Evolutionary conservation across 352 stramenopile species (phyloP), one percentile per base, ranked within the genome.

Genomic region (Phytophthora colocasiae): DNA sequence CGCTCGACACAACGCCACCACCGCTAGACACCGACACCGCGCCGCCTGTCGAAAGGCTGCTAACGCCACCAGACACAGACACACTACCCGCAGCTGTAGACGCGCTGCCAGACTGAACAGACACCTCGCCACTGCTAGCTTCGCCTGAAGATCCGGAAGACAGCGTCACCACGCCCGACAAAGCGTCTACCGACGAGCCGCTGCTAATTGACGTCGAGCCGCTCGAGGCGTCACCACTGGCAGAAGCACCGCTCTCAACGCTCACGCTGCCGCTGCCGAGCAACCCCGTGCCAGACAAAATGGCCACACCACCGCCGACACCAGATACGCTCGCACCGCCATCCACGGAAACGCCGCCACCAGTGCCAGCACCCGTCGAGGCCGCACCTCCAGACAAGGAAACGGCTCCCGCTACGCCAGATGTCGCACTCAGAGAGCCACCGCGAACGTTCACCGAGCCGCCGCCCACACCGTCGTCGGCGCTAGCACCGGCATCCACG

Each of bases 281-380:
- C 2, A n/a, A 7, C 11, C 36, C 36, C 2, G 36, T n/a, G 36
- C 36, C 36, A 41, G 36, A 41, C 36, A 41, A 7, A 41, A 41
- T 41, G 36, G 10, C 36, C 36, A 41, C 36, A 41, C 1, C 36
- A n/a, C 36, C 36, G 36, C 36, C 36, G 14, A 41, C 10, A 41
- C 36, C 36, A n/a, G 10, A 6, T n/a, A 10, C 36, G 11, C 36
- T 41, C 8, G 36, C 9, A 17, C 55, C 55, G 11, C 55, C 55
- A 10, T 63, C 55, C 22, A 63, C 15, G 32, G 36, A 41, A 41
- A 41, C 14, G 36, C 36, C 36, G 10, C 36, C 36, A n/a, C 36
- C 36, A 0, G 36, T 41, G 36, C 7, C 36, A 41, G 36, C 36
- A 41, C 36, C 36, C 36, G 36, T 41, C 36, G 36, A n/a, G 36